Percentiles rank a stretch among this genome's conserved stretches.
Evolutionary conservation across 2,329 filamentous ascomycete genomes (phyloP).

Genomic region (Setomelanomma holmii): DNA sequence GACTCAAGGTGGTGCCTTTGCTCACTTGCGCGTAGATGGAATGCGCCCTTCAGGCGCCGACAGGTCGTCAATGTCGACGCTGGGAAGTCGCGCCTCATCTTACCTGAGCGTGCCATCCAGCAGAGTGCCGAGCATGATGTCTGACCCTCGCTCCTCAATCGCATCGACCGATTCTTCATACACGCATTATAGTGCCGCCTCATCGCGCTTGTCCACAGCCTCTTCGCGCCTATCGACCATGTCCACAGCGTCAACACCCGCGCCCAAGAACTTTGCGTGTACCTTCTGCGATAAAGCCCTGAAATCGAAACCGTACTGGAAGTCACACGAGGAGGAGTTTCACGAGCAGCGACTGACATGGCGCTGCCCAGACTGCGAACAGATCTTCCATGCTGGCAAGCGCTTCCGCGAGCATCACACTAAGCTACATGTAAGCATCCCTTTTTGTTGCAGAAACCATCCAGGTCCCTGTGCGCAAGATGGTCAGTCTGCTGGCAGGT

Average conservation of each 20-base stretch:
- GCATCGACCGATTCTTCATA: slow-evolving; percentile 48
- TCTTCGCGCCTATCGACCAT: slow-evolving; percentile 47
- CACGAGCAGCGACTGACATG: slow-evolving; percentile 73
- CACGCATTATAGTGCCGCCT: slow-evolving; percentile 47
- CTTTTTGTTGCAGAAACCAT: no score
- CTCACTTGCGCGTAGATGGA: slow-evolving; percentile 40
- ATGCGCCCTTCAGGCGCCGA: slow-evolving; percentile 43
- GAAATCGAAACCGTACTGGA: slow-evolving; percentile 74
- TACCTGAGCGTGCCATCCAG: slow-evolving; percentile 49
- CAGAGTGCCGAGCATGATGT: slow-evolving; percentile 47
- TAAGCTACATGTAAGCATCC: slow-evolving; percentile 63
- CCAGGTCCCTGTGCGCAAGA: no score
- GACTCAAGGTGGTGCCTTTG: slow-evolving; percentile 13
- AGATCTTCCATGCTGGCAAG: slow-evolving; percentile 72
- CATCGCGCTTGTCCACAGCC: slow-evolving; percentile 46
- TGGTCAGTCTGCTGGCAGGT: no score
- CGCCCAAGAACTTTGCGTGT: slow-evolving; percentile 52
- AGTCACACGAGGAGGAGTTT: slow-evolving; percentile 73
- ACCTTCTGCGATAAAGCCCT: slow-evolving; percentile 68
- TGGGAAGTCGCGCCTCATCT: slow-evolving; percentile 46
- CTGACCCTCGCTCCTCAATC: slow-evolving; percentile 46
- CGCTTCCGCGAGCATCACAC: slow-evolving; percentile 74
- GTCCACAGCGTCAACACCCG: slow-evolving; percentile 40
- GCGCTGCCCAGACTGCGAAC: slow-evolving; percentile 72
- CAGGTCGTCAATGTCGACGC: slow-evolving; percentile 45